phyloP scores from a whole-genome alignment of 83 land plant species.

The Picea engelmannii region DNA sequence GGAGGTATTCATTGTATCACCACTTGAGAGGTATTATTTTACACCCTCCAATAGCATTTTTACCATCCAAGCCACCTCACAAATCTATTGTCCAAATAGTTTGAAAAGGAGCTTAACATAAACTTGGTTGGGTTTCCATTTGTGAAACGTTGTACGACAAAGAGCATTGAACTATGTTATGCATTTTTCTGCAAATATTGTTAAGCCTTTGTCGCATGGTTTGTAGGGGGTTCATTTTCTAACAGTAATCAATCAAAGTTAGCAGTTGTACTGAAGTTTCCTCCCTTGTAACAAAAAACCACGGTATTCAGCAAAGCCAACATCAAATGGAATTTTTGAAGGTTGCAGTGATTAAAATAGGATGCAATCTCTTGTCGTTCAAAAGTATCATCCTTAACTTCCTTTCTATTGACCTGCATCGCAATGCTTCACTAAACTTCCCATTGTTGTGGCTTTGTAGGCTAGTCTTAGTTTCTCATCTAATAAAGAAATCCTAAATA shows the following conservation, averaged over 20 bases:
- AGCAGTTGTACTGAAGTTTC: conserved; percentile 55
- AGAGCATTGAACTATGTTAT: no score
- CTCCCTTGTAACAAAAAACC: conserved; percentile 38
- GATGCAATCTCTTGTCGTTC: conserved; percentile 15
- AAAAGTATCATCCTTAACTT: conserved; percentile 1
- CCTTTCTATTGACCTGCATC: conserved; percentile 56
- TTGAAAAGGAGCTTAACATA: no score
- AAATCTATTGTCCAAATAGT: no score
- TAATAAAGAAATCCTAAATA: conserved; percentile 42
- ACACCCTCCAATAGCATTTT: no score
- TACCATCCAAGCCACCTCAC: no score
- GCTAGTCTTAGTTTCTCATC: conserved; percentile 24
- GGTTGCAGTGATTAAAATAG: conserved; percentile 73
- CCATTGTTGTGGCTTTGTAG: conserved; percentile 53
- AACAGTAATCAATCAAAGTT: conserved; percentile 54
- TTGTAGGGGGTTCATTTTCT: conserved; percentile 45
- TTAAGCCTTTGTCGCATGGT: conserved; percentile 29
- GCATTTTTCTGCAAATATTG: background rate
- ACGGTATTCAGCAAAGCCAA: conserved; percentile 63
- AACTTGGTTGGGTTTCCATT: no score
- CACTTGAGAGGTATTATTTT: no score
- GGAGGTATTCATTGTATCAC: no score
- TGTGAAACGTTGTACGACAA: no score
- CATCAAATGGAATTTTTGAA: conserved; percentile 55
- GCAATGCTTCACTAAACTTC: conserved; percentile 65